Conservation (phyloP, 1,284 basidiomycete genomes). For the Cryptococcus sp. region DNA sequence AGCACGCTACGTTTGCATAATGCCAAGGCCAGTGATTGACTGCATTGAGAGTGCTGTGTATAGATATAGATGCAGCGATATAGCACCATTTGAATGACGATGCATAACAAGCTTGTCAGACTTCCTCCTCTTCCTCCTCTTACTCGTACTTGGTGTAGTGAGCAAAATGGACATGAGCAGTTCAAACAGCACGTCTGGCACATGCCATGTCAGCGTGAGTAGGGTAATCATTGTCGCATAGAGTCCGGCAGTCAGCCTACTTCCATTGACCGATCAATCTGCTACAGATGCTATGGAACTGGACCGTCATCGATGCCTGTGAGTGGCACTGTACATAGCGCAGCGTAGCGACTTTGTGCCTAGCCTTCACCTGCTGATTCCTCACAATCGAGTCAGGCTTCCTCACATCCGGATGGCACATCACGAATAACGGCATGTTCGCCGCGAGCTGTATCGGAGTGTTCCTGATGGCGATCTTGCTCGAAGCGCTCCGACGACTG, state of each 20-base stretch:
- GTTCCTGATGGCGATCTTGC: conserved; percentile 19
- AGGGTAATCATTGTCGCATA: too few species aligned
- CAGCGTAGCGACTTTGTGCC: not conserved
- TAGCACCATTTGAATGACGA: too few species aligned
- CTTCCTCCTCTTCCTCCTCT: too few species aligned
- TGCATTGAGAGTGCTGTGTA: too few species aligned
- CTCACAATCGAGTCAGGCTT: conserved; percentile 19
- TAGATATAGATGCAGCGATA: too few species aligned
- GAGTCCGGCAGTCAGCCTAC: too few species aligned
- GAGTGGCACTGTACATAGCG: not conserved
- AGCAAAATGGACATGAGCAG: conserved; percentile 1
- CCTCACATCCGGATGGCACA: conserved; percentile 33
- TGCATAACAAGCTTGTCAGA: too few species aligned
- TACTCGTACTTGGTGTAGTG: too few species aligned
- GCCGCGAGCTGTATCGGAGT: conserved; percentile 35
- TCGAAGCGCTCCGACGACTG: conserved; percentile 26
- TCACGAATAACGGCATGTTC: conserved; percentile 28
- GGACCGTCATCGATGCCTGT: conserved; percentile 34
- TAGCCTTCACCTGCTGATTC: not conserved
- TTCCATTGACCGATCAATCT: too few species aligned
- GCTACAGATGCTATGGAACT: conserved; percentile 40
- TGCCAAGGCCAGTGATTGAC: too few species aligned
- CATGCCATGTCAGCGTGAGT: conserved; percentile 1
- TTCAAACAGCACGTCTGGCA: not conserved
- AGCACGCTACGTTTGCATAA: too few species aligned